Base-by-base conservation (phyloP, 768 basidiomycete species). In the Grammothele lineata region DNA sequence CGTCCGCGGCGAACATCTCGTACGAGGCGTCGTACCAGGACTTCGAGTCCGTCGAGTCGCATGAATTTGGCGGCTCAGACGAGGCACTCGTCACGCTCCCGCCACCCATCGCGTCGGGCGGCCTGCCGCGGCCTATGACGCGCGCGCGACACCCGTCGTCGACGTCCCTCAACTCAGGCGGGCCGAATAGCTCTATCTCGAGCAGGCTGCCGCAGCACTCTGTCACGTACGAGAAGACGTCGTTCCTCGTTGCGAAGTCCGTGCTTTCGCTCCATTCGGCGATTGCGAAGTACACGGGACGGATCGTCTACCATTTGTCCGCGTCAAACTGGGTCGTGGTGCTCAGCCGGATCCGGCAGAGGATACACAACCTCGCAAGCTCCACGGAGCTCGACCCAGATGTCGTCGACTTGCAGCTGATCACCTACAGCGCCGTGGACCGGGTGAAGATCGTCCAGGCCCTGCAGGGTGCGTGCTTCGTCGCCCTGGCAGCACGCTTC, bases 311-410 rank as follows among this genome's bases (percentile, higher is more conserved):
- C 60, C 85, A 86, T 60, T 75, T 97, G 15, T 92, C 92, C 2
- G 85, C 87, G 1, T 85, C 86, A 11, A 94, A 95, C 62, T 96
- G 92, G 91, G 62, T 67, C 42, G 77, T 87, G 7, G 85, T 95
- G 14, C 81, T 87, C 56, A 65, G 73, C 18, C 75, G 89, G 24
- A 75, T 94, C 45, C 77, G 82, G 37, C 66, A 69, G 37, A 86
- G 85, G 66, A 85, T 93, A 25, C 77, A 80, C 36, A 69, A 71
- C 48, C 74, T 93, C 22, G 83, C 85, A 0, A 67, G 66, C 38
- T 65, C 67, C 6, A 37, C 62, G 7, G 82, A 82, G 33, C 75
- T 75, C 36, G 70, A 70, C 26, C 75, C 80, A 0, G 92, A 95
- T 59, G 72, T 79, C 2, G 70, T 80, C 37, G 93, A 95, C 59